Percentiles rank a stretch among this genome's conserved stretches.
Evolutionary conservation across 169 alveolate species (phyloP).

Genomic region (Plasmodium gonderi): DNA sequence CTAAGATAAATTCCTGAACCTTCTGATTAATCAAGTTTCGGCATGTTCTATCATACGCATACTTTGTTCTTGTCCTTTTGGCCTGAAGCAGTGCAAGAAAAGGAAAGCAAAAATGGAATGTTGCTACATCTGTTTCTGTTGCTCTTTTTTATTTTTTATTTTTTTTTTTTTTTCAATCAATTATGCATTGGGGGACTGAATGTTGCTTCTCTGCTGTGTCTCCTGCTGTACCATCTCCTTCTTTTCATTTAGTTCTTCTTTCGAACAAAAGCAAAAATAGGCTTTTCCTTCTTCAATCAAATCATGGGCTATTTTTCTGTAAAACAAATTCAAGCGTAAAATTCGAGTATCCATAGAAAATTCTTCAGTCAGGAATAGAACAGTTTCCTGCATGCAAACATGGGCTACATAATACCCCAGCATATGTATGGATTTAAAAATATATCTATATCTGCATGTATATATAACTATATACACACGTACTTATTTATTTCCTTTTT

Average conservation of each 20-base stretch:
- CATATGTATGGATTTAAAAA: no score
- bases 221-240: conserved; percentile 63
- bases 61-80: conserved; percentile 27
- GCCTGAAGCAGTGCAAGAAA: conserved; percentile 36
- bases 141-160: not conserved
- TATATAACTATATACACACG: not conserved
- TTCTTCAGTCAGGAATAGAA: not conserved
- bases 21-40: conserved; percentile 13
- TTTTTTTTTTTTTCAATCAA: conserved; percentile 20
- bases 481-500: not conserved
- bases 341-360: not conserved
- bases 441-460: not conserved
- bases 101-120: no score
- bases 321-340: not conserved
- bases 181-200: conserved; percentile 38
- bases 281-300: conserved; percentile 80
- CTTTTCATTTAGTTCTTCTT: conserved; percentile 75
- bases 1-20: not conserved
- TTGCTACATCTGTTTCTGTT: not conserved
- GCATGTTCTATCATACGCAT: conserved; percentile 30
- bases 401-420: not conserved
- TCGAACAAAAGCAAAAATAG: conserved; percentile 86
- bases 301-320: conserved; percentile 79
- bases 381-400: not conserved
- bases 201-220: conserved; percentile 14